These are phyloP conservation scores for Viridothelium virens DNA, from an alignment of 495 filamentous ascomycete genomes.

Conservation along the genomic window DNA sequence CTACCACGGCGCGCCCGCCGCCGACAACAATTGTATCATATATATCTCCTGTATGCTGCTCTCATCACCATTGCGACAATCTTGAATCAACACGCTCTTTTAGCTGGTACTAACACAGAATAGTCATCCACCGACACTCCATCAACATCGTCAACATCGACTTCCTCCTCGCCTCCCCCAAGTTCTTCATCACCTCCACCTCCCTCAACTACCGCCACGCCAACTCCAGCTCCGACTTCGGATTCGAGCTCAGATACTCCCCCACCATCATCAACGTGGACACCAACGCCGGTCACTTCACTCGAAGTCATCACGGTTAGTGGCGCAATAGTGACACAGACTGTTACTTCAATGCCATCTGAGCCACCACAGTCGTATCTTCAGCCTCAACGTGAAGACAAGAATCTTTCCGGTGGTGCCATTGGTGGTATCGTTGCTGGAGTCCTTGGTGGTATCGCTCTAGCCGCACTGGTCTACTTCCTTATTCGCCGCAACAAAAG, in stretches of 20 bases:
- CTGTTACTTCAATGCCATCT: not conserved
- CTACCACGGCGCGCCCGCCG: not conserved
- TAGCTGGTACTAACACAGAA: not conserved
- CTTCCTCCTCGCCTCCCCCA: not conserved
- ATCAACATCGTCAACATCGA: not conserved
- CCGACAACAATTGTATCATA: conserved; percentile 10
- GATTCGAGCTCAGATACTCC: not conserved
- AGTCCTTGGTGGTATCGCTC: not conserved
- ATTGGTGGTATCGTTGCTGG: not conserved
- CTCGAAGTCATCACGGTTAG: conserved; percentile 1
- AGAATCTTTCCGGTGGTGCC: not conserved
- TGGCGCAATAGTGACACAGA: not conserved
- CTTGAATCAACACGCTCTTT: not conserved
- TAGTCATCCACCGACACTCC: not conserved
- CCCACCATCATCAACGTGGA: conserved; percentile 1
- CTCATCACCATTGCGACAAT: not conserved
- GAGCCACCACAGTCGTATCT: conserved; percentile 2
- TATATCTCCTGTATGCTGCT: conserved; percentile 6
- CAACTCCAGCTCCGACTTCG: not conserved
- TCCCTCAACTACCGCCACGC: not conserved
- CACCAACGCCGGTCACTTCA: not conserved
- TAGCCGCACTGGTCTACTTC: not conserved
- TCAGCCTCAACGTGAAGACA: conserved; percentile 7
- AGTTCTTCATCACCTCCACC: not conserved
- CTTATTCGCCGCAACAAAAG: not conserved